phyloP scores from a whole-genome alignment of 805 yeast genomes.

The Maudiozyma bulderi region DNA sequence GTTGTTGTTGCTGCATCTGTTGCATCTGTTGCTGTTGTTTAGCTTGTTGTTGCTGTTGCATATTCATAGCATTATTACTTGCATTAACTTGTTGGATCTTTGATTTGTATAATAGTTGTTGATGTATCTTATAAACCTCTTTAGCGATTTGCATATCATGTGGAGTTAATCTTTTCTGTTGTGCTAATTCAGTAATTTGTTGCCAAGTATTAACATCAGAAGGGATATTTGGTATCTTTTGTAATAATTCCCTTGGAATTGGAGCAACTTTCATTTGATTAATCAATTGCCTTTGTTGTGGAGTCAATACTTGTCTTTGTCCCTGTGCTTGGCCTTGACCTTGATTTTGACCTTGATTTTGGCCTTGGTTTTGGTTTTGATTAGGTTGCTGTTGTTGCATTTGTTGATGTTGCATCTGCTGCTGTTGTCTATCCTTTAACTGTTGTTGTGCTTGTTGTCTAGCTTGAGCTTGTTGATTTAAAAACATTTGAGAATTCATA shows the following conservation, averaged over 20 bases:
- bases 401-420: conserved; percentile 11
- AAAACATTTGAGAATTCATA: conserved; percentile 31
- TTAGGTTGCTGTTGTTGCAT: conserved; percentile 21
- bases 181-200: conserved; percentile 25
- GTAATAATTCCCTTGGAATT: conserved; percentile 32
- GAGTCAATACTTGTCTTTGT: conserved; percentile 16
- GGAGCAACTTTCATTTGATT: conserved; percentile 51
- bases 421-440: conserved; percentile 24
- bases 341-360: conserved; percentile 21
- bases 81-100: conserved; percentile 32
- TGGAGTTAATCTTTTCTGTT: conserved; percentile 27
- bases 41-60: conserved; percentile 12
- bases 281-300: conserved; percentile 26
- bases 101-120: conserved; percentile 43
- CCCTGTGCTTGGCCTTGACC: conserved; percentile 18
- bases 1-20: conserved; percentile 13
- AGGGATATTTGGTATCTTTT: conserved; percentile 36
- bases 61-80: conserved; percentile 23
- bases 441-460: conserved; percentile 44
- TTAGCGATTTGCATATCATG: conserved; percentile 25
- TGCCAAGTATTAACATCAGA: conserved; percentile 75
- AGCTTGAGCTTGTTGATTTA: conserved; percentile 43
- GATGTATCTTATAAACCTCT: conserved; percentile 50
- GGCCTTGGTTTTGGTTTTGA: conserved; percentile 28
- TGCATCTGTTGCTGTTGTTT: conserved; percentile 21